Conservation (phyloP, 495 filamentous ascomycete species). For the Daldinia loculata region DNA sequence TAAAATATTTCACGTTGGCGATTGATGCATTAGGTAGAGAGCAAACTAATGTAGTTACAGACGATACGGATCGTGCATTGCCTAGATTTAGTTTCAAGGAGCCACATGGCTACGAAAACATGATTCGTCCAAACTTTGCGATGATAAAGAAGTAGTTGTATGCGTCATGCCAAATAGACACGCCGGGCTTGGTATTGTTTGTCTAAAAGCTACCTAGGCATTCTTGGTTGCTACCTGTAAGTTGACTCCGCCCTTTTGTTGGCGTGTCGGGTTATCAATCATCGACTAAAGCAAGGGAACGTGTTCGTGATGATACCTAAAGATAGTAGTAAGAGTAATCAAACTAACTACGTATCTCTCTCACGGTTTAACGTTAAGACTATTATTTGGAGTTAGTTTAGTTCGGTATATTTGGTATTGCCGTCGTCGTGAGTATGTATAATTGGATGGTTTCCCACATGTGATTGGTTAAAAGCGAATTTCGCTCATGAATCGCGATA, state of each 20-base stretch:
- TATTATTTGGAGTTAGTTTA: background rate
- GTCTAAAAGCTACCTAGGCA: slow-evolving; percentile 12
- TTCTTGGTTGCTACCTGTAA: slow-evolving; percentile 1
- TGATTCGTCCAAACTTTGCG: background rate
- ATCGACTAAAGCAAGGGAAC: slow-evolving; percentile 3
- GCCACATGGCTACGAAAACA: background rate
- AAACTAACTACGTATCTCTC: background rate
- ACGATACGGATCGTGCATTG: background rate
- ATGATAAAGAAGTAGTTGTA: background rate
- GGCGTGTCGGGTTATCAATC: slow-evolving; percentile 5
- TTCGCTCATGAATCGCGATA: slow-evolving; percentile 26
- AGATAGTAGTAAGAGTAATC: background rate
- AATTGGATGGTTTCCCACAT: background rate
- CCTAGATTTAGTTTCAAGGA: background rate
- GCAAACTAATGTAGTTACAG: too few species aligned
- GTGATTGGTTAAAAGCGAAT: slow-evolving; percentile 20
- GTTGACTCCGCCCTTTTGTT: slow-evolving; percentile 14
- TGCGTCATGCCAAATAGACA: background rate
- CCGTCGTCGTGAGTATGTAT: background rate
- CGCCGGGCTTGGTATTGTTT: background rate
- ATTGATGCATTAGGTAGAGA: too few species aligned
- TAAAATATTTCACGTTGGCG: too few species aligned
- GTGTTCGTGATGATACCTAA: background rate
- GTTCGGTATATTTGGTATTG: slow-evolving; percentile 15
- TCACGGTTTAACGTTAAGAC: background rate